These are phyloP conservation scores for Rhodomyrtus psidioides DNA, from an alignment of 441 rosid genomes.

Conservation along the genomic window DNA sequence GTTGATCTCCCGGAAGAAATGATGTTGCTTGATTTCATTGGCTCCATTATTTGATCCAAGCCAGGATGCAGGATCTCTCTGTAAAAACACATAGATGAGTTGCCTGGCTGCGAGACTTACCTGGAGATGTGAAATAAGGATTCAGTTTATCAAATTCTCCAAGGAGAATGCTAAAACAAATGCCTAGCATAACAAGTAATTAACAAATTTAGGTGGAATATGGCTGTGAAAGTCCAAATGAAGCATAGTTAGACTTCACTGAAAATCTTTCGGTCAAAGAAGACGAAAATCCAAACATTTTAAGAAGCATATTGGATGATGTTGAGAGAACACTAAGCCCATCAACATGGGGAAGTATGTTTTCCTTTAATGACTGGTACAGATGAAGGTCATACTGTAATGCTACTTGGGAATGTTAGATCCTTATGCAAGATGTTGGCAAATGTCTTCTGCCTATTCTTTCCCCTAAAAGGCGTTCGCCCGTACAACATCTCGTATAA, in stretches of 20 bases:
- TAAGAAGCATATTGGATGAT: neutral
- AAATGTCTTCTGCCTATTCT: conserved; percentile 95
- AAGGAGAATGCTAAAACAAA: neutral
- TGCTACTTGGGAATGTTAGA: conserved; percentile 95
- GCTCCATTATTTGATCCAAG: conserved; percentile 82
- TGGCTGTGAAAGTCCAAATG: neutral
- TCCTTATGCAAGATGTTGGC: conserved; percentile 90
- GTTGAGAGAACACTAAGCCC: neutral
- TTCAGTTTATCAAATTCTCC: neutral
- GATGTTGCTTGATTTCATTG: conserved; percentile 81
- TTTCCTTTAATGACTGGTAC: neutral
- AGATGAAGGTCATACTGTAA: conserved; percentile 37
- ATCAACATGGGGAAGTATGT: neutral
- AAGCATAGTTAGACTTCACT: conserved; percentile 2
- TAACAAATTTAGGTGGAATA: neutral
- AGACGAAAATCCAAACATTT: neutral
- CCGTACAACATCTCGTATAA: conserved; percentile 96
- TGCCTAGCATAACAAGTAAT: too few relatives aligned
- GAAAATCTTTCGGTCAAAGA: neutral
- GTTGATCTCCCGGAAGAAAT: conserved; percentile 79
- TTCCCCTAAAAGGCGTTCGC: conserved; percentile 93
- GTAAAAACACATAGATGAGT: too few relatives aligned
- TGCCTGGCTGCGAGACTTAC: conserved; percentile 73
- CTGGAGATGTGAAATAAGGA: conserved; percentile 25
- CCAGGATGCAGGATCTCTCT: conserved; percentile 68